A percentile compares a stretch with the other conserved stretches of the same genome.
These are phyloP conservation scores for Primulina eburnea DNA, from an alignment of 257 asterid species.

Conservation along the genomic window DNA sequence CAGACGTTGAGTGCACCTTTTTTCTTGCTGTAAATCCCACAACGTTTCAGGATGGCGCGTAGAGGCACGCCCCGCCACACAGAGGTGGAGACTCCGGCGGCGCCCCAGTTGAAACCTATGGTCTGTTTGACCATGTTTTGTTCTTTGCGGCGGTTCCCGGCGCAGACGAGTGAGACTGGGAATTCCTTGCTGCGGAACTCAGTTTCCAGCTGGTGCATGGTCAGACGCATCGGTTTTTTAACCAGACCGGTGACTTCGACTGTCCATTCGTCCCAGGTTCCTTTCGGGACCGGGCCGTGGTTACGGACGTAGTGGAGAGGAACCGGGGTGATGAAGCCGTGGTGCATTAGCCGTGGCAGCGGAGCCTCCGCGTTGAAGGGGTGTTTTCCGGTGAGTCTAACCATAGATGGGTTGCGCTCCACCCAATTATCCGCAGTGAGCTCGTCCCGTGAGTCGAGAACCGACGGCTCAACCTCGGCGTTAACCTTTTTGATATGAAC, in stretches of 20 bases:
- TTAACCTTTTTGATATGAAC: slow-evolving; percentile 40
- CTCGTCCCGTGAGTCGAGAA: slow-evolving; percentile 61
- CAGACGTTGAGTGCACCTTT: slow-evolving; percentile 67
- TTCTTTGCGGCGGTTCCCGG: slow-evolving; percentile 87
- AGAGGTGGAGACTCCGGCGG: slow-evolving; percentile 74
- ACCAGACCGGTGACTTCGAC: slow-evolving; percentile 79
- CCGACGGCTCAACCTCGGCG: slow-evolving; percentile 65
- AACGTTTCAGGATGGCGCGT: slow-evolving; percentile 51
- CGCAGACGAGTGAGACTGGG: slow-evolving; percentile 83
- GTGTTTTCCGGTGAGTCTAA: slow-evolving; percentile 92
- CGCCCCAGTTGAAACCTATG: slow-evolving; percentile 92
- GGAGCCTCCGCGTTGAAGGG: slow-evolving; percentile 97
- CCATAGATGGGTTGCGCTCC: slow-evolving; percentile 64
- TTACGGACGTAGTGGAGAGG: slow-evolving; percentile 96
- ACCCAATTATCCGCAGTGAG: slow-evolving; percentile 79
- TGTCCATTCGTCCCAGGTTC: slow-evolving; percentile 64
- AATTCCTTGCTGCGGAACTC: slow-evolving; percentile 56
- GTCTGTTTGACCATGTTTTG: slow-evolving; percentile 90
- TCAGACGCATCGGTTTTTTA: slow-evolving; percentile 49
- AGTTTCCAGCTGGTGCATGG: slow-evolving; percentile 60
- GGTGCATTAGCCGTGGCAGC: slow-evolving; percentile 70
- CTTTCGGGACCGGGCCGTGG: slow-evolving; percentile 84
- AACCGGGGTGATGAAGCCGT: slow-evolving; percentile 94
- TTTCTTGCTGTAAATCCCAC: slow-evolving; percentile 54
- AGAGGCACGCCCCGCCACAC: slow-evolving; percentile 92